phyloP scores from a whole-genome alignment of 1,284 basidiomycete genomes.

The Heterobasidion annosum region DNA sequence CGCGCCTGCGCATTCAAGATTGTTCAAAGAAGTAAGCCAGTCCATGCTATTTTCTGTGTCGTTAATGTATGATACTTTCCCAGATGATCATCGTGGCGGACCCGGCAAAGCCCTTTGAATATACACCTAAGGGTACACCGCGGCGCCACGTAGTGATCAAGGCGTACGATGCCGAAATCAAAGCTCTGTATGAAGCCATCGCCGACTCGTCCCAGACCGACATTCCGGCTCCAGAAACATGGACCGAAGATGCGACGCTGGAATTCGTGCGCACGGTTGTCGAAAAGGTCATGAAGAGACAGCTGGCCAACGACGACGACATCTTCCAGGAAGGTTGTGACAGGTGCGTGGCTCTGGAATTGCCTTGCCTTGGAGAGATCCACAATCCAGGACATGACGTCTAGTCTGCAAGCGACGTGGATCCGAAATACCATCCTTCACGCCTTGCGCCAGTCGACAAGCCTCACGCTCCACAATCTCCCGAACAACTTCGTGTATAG shows the following conservation, averaged over 20 bases:
- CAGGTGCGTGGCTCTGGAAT: slow-evolving; percentile 3
- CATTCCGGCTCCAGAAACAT: slow-evolving; percentile 4
- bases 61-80: not conserved
- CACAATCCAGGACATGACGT: not conserved
- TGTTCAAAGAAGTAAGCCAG: slow-evolving; percentile 18
- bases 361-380: not conserved
- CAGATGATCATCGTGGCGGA: slow-evolving; percentile 21
- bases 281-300: slow-evolving; percentile 4
- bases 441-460: slow-evolving; percentile 3
- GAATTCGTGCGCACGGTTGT: slow-evolving; percentile 10
- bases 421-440: slow-evolving; percentile 10
- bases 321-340: slow-evolving; percentile 15
- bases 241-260: slow-evolving; percentile 5
- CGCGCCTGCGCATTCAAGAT: slow-evolving; percentile 19
- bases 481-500: slow-evolving; percentile 7
- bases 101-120: slow-evolving; percentile 20
- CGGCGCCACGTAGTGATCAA: slow-evolving; percentile 14
- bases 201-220: slow-evolving; percentile 6
- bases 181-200: slow-evolving; percentile 13
- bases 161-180: slow-evolving; percentile 19
- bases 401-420: slow-evolving; percentile 10
- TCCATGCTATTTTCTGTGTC: too few species aligned
- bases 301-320: slow-evolving; percentile 10
- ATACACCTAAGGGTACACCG: slow-evolving; percentile 22
- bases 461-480: not conserved